A percentile compares a stretch with the other conserved stretches of the same genome.
These are phyloP conservation scores for Urostyla sp. DNA, from an alignment of 73 alveolate species.

Conservation along the genomic window DNA sequence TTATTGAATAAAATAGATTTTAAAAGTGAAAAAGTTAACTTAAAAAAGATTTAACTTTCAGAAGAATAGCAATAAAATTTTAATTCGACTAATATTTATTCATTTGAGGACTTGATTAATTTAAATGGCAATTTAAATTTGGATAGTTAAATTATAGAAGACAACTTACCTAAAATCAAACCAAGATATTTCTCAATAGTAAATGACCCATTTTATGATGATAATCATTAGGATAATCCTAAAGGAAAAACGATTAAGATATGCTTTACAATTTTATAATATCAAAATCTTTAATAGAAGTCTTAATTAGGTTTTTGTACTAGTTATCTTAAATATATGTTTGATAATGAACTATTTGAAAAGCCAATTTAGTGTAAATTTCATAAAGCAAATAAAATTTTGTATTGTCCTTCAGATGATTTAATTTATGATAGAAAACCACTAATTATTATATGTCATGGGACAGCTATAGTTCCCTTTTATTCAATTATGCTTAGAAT, in stretches of 20 bases:
- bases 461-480: slow-evolving; percentile 63
- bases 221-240: background rate
- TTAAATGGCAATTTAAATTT: background rate
- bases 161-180: slow-evolving; percentile 52
- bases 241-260: slow-evolving; percentile 4
- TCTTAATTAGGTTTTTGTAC: background rate
- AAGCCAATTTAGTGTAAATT: background rate
- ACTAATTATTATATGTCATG: slow-evolving; percentile 43
- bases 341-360: background rate
- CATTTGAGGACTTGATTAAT: background rate
- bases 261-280: slow-evolving; percentile 8
- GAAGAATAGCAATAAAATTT: slow-evolving; percentile 6
- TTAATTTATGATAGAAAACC: background rate
- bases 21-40: slow-evolving; percentile 6
- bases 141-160: background rate
- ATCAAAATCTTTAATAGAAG: background rate
- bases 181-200: slow-evolving; percentile 54
- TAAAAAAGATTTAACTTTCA: background rate
- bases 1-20: background rate
- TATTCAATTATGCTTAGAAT: slow-evolving; percentile 28
- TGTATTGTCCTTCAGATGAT: background rate
- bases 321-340: background rate
- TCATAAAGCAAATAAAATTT: slow-evolving; percentile 8
- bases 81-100: background rate
- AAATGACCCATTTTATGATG: slow-evolving; percentile 26